phyloP scores from a whole-genome alignment of 306 rosid genomes.

The Hippophae tibetana region DNA sequence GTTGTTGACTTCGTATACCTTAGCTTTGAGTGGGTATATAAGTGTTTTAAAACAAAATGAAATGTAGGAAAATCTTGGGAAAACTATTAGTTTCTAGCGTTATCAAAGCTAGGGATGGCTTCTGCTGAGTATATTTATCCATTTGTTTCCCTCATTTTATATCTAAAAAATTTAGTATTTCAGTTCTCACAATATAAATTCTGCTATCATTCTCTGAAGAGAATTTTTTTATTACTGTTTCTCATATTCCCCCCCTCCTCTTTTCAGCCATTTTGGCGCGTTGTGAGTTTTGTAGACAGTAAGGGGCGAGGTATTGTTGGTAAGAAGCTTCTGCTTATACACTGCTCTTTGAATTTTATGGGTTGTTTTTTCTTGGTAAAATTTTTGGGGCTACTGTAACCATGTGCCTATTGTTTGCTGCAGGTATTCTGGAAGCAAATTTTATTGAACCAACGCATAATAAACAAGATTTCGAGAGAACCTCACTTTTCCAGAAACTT shows the following conservation, averaged over 20 bases:
- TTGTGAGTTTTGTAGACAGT: slow-evolving; percentile 47
- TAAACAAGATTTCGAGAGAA: slow-evolving; percentile 95
- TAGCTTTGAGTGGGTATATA: no score
- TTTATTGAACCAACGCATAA: slow-evolving; percentile 82
- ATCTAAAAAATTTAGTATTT: not conserved
- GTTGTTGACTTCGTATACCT: no score
- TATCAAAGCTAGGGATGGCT: not conserved
- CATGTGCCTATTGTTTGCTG: no score
- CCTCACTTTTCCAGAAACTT: slow-evolving; percentile 79
- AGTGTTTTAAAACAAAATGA: no score
- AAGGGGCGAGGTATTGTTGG: slow-evolving; percentile 92
- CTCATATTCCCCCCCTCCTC: slow-evolving; percentile 11
- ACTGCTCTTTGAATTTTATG: slow-evolving; percentile 4
- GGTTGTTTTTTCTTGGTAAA: not conserved
- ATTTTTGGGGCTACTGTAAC: no score
- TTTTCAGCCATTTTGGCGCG: slow-evolving; percentile 89
- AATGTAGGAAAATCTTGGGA: no score
- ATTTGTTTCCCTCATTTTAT: not conserved
- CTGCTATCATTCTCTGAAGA: not conserved
- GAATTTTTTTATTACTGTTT: not conserved
- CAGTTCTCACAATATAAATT: not conserved
- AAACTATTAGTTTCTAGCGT: not conserved
- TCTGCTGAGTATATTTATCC: not conserved
- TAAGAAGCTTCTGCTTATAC: slow-evolving; percentile 28
- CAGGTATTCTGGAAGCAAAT: slow-evolving; percentile 83